Evolutionary conservation across 2,329 filamentous ascomycete genomes (phyloP), one percentile per base, ranked within the genome.

Genomic region (Pseudonectria buxi): DNA sequence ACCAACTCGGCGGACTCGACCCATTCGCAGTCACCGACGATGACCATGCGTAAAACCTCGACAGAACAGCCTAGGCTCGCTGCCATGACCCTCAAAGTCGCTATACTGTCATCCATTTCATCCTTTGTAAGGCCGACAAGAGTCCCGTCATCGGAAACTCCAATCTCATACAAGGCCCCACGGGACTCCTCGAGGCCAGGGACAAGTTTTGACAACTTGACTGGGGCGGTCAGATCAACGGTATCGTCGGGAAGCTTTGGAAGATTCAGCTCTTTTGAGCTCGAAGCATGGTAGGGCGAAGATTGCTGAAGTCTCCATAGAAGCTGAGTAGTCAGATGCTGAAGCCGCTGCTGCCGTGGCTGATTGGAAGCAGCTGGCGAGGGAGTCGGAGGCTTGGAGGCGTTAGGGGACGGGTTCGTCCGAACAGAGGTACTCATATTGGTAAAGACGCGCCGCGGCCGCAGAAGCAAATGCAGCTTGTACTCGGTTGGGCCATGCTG

Each of bases 401-500:
- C 34, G 28, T 36, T 35, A 14, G 15, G n/a, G 18, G 18, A 22
- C 18, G 18, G 18, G 18, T 22, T 22, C 18, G 18, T 22, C 18
- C 18, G 18, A 22, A 22, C 18, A 22, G 18, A 22, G 5, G 87
- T 94, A 46, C 78, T 89, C 57, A 81, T 81, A 24, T 72, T 75
- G 25, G 71, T 72, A 58, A 89, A 94, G 6, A 75, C 77, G 42
- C 87, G 76, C 39, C 90, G 75, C 12, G 84, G 81, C 25, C 88
- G 79, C 33, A 95, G 67, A 6, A 96, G 72, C 6, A 98, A 69
- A 62, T 96, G 92, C 28, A 98, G 66, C 61, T 98, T 98, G 65
- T 98, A 98, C 63, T 98, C 92, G 1, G 86, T 94, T 13, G 92
- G 88, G 0, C 92, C 92, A 44, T 94, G 83, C 56, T 96, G 89